Evolutionary conservation across 495 filamentous ascomycete genomes (phyloP).

Genomic region (Xylaria curta): DNA sequence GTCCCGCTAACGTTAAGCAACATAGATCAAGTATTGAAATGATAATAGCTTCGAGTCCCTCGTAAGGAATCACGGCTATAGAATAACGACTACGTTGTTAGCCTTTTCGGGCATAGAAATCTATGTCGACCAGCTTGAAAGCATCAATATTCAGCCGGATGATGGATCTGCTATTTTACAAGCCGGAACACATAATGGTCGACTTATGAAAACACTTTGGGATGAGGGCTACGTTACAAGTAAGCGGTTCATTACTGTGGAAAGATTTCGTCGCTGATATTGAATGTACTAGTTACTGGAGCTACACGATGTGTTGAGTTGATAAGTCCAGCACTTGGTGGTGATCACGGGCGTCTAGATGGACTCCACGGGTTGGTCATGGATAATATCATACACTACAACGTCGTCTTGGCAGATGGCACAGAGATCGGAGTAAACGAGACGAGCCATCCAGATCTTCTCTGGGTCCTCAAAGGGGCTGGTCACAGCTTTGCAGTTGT

Average conservation of each 20-base stretch:
- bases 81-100: no score
- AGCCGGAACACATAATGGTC: conserved; percentile 37
- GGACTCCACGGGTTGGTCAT: conserved; percentile 59
- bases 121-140: not conserved
- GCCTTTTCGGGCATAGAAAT: no score
- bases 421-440: conserved; percentile 41
- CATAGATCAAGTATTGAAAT: no score
- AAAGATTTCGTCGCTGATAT: no score
- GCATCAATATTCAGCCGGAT: conserved; percentile 20
- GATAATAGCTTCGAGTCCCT: no score
- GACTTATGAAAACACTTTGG: conserved; percentile 32
- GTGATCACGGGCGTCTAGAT: conserved; percentile 64
- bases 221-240: conserved; percentile 48
- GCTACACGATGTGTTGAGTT: conserved; percentile 59
- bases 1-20: no score
- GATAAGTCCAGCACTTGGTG: conserved; percentile 62
- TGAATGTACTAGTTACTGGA: conserved; percentile 50
- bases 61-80: no score
- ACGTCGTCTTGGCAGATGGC: conserved; percentile 60
- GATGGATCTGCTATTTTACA: conserved; percentile 32
- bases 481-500: conserved; percentile 65
- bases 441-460: conserved; percentile 49
- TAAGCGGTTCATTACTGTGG: conserved; percentile 19
- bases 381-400: conserved; percentile 53
- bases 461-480: conserved; percentile 59